Percentiles rank a stretch among this genome's conserved stretches.
Conservation (phyloP, 768 basidiomycete species). For the Myochromella boudieri region DNA sequence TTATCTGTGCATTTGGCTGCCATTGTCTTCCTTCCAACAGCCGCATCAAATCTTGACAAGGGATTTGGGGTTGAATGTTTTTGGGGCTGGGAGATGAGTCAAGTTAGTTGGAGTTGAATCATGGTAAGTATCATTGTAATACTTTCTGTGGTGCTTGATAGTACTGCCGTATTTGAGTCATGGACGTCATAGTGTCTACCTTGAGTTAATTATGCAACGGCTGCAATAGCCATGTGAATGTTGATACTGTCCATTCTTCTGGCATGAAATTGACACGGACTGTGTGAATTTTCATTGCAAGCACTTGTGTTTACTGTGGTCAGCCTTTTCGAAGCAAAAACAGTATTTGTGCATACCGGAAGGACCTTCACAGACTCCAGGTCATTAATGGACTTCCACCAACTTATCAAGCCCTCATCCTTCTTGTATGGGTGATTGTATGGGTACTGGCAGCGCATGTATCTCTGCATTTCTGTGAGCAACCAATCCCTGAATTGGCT, state of each 20-base stretch:
- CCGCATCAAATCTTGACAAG: background rate
- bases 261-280: constrained; percentile 32
- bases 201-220: constrained; percentile 8
- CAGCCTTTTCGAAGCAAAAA: background rate
- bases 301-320: constrained; percentile 7
- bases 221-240: constrained; percentile 36
- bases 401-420: background rate
- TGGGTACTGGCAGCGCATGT: constrained; percentile 4
- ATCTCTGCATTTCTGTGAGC: constrained; percentile 2
- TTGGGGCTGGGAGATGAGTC: background rate
- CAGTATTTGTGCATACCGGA: constrained; percentile 20
- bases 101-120: background rate
- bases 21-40: background rate
- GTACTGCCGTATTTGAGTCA: constrained; percentile 21
- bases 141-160: constrained; percentile 19
- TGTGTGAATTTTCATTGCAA: constrained; percentile 26
- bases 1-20: background rate
- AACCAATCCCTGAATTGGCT: background rate
- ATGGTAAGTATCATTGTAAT: background rate
- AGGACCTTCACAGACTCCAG: constrained; percentile 20
- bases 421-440: constrained; percentile 2
- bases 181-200: constrained; percentile 6
- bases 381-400: constrained; percentile 1
- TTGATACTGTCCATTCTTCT: constrained; percentile 30
- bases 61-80: background rate